Evolutionary conservation across 2,329 filamentous ascomycete species (phyloP), one percentile per base, ranked within the genome.

Genomic region (Ophiocordyceps camponoti-floridani): DNA sequence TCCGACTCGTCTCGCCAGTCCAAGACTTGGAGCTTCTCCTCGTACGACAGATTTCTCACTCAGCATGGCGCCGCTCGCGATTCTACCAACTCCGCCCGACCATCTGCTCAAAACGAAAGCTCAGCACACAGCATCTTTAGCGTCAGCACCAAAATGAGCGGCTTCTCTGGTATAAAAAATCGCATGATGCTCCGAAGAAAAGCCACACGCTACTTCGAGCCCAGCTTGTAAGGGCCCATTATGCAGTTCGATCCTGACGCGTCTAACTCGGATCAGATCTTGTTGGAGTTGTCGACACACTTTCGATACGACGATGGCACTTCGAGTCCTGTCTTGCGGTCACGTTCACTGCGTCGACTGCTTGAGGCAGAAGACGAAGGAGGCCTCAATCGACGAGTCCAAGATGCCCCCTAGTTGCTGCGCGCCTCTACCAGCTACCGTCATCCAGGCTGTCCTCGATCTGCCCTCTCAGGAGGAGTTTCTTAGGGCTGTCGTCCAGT

Each of bases 361-460:
- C 50, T 56, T 79, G 12, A 62, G 62, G 44, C 62, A 69, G 33
- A 63, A 79, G 54, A 64, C 77, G 47, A 64, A 65, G 18, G 70
- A 77, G 54, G 70, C 75, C 19, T 66, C 64, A 37, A 62, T 61
- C 13, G 68, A 77, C 51, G 75, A 79, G 57, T 65, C 69, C 44
- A 74, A 69, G 49, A 77, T 79, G 72, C 76, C 75, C 8, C 75
- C 76, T 0, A 63, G 73, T 45, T 79, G 76, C 54, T 79, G 75
- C 54, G 66, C 67, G 50, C 68, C 75, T 1, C 66, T 79, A 26
- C 68, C 73, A 2, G 62, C 64, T 26, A 49, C 59, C 2, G 62
- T 66, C 30, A 63, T 79, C 48, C 69, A 67, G 50, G 57, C 62
- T 0, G 58, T 75, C 2, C 61, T 79, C 18, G 62, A 57, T 16